Conservation (phyloP, 2,329 filamentous ascomycete species). For the Tricladium varicosporioides region DNA sequence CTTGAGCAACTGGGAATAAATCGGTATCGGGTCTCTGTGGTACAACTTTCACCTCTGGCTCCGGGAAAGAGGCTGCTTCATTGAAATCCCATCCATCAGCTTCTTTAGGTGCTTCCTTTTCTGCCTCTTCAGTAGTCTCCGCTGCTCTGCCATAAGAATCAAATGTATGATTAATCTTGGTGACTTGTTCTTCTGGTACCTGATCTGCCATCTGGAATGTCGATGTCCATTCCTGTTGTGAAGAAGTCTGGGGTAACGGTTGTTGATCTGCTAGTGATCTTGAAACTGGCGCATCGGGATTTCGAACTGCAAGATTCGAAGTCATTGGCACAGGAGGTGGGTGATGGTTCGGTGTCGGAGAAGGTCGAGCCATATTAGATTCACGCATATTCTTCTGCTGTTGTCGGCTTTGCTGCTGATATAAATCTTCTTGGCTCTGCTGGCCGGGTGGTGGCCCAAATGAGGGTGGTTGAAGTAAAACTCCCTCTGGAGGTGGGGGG, state of each 20-base stretch:
- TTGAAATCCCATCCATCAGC: constrained; percentile 92
- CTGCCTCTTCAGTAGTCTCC: constrained; percentile 35
- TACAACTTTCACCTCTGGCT: constrained; percentile 50
- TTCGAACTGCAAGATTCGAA: constrained; percentile 39
- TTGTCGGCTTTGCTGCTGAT: constrained; percentile 41
- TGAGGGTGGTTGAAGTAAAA: constrained; percentile 47
- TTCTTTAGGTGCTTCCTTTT: constrained; percentile 51
- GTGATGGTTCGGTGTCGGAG: constrained; percentile 58
- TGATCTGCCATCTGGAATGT: constrained; percentile 29
- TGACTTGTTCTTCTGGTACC: constrained; percentile 51
- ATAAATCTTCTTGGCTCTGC: constrained; percentile 32
- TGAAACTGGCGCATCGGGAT: constrained; percentile 47
- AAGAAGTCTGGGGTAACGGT: constrained; percentile 40
- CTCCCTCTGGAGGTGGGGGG: constrained; percentile 57
- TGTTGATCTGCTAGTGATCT: constrained; percentile 51
- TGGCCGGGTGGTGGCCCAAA: constrained; percentile 46
- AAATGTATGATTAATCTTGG: constrained; percentile 56
- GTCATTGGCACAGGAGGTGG: constrained; percentile 46
- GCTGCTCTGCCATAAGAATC: constrained; percentile 56
- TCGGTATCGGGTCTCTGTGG: constrained; percentile 79
- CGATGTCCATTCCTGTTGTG: constrained; percentile 38
- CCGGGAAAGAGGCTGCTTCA: constrained; percentile 63
- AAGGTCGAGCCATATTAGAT: constrained; percentile 47
- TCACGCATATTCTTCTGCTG: constrained; percentile 54
- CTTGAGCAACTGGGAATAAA: constrained; percentile 78